Conservation (phyloP, 495 filamentous ascomycete genomes). For the Tuber indicum region DNA sequence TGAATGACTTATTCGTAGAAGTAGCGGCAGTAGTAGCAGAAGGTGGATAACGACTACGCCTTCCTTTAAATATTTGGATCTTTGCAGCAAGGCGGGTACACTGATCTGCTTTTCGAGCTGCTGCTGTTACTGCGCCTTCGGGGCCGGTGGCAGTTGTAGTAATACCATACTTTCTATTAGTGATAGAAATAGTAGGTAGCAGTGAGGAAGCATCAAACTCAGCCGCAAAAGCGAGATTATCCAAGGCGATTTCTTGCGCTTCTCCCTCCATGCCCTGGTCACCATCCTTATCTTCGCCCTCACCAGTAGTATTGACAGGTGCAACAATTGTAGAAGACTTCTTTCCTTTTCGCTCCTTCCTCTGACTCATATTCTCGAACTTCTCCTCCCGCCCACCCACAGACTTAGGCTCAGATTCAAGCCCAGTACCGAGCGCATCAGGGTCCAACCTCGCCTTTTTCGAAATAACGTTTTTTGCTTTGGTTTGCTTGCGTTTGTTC, state of each 20-base stretch:
- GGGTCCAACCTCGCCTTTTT: slow-evolving; percentile 83
- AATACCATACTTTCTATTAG: slow-evolving; percentile 32
- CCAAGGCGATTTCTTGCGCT: slow-evolving; percentile 19
- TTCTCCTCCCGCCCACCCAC: slow-evolving; percentile 46
- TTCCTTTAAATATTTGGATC: slow-evolving; percentile 72
- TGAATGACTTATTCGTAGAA: background rate
- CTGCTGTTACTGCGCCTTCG: slow-evolving; percentile 32
- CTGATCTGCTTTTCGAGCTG: slow-evolving; percentile 55
- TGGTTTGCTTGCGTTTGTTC: slow-evolving; percentile 74
- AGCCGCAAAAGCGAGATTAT: slow-evolving; percentile 42
- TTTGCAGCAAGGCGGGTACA: slow-evolving; percentile 68
- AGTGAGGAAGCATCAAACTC: slow-evolving; percentile 44
- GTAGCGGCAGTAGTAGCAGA: background rate
- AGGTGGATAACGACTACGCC: slow-evolving; percentile 38
- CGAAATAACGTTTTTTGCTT: slow-evolving; percentile 68
- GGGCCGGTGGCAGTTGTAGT: background rate
- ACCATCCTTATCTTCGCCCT: background rate
- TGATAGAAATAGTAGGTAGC: slow-evolving; percentile 24
- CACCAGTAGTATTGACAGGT: background rate
- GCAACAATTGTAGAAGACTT: slow-evolving; percentile 44
- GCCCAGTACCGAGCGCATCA: slow-evolving; percentile 10
- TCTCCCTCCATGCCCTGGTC: background rate
- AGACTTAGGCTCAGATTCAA: background rate
- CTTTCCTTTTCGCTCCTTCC: slow-evolving; percentile 41
- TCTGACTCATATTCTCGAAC: slow-evolving; percentile 32